phyloP scores from a whole-genome alignment of 805 yeast species.

The Suhomyces xylopsoci region DNA sequence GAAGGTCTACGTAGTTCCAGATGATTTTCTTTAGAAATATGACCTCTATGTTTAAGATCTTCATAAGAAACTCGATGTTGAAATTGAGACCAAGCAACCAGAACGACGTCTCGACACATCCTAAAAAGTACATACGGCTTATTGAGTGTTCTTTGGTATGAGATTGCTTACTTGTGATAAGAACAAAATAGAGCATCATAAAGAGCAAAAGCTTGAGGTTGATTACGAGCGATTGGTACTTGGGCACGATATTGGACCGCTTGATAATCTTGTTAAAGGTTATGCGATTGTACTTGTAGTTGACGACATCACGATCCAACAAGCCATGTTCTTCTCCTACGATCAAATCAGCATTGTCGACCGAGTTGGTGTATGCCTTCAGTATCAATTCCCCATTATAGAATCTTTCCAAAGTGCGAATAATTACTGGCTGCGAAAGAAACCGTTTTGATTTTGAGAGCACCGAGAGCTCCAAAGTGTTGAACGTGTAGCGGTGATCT shows the following conservation, averaged over 20 bases:
- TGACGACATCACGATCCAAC: slow-evolving; percentile 15
- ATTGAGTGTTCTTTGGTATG: not conserved
- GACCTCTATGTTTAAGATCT: slow-evolving; percentile 43
- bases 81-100: slow-evolving; percentile 46
- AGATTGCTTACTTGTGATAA: slow-evolving; percentile 23
- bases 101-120: slow-evolving; percentile 34
- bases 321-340: slow-evolving; percentile 9
- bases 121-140: slow-evolving; percentile 3
- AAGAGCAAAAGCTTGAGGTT: slow-evolving; percentile 33
- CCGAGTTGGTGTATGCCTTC: slow-evolving; percentile 17
- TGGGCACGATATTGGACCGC: slow-evolving; percentile 37
- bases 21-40: slow-evolving; percentile 45
- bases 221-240: slow-evolving; percentile 39
- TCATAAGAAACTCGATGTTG: slow-evolving; percentile 45
- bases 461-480: slow-evolving; percentile 49
- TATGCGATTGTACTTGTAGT: slow-evolving; percentile 31
- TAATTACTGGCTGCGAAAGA: slow-evolving; percentile 50
- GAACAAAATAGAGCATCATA: slow-evolving; percentile 27
- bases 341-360: slow-evolving; percentile 15
- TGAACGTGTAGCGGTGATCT: slow-evolving; percentile 25
- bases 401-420: slow-evolving; percentile 44
- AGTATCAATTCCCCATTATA: slow-evolving; percentile 50
- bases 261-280: slow-evolving; percentile 28
- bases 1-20: slow-evolving; percentile 53
- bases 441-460: slow-evolving; percentile 51